Evolutionary conservation across 2,329 filamentous ascomycete genomes (phyloP).

Genomic region (Talaromyces verruculosus): DNA sequence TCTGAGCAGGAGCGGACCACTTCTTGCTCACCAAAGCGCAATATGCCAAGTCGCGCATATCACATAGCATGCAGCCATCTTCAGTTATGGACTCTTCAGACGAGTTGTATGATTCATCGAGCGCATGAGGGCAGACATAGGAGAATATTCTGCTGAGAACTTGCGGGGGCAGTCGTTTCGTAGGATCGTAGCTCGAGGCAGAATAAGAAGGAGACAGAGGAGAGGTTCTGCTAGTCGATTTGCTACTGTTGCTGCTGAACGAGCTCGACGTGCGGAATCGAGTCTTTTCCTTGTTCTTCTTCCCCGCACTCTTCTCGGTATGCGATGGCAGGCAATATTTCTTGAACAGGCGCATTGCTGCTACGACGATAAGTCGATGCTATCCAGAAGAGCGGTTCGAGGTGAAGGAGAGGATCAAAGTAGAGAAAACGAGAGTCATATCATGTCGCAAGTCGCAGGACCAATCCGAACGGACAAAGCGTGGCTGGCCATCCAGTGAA

Average conservation of each 20-base stretch:
- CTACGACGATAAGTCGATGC: background rate
- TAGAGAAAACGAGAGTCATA: background rate
- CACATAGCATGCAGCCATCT: constrained; percentile 88
- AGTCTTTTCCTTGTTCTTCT: constrained; percentile 6
- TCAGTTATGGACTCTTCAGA: constrained; percentile 78
- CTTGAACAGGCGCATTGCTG: constrained; percentile 13
- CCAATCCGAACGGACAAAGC: background rate
- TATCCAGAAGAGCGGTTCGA: background rate
- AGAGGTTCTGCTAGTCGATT: background rate
- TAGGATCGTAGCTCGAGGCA: constrained; percentile 31
- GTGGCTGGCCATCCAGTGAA: constrained; percentile 1
- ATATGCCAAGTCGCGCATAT: constrained; percentile 81
- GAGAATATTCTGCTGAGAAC: constrained; percentile 76
- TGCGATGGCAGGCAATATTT: constrained; percentile 13
- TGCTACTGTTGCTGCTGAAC: constrained; percentile 1
- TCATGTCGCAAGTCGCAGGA: background rate
- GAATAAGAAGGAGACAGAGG: constrained; percentile 6
- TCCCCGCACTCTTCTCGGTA: constrained; percentile 7
- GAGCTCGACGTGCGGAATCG: background rate
- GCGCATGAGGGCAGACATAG: constrained; percentile 78
- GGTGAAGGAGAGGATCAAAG: background rate
- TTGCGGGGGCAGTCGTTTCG: constrained; percentile 62
- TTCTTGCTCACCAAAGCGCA: constrained; percentile 71
- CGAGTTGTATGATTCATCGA: constrained; percentile 74
- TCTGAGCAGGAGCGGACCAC: constrained; percentile 64